Base-by-base conservation (phyloP, 306 rosid species). In the Nissolia schottii region DNA sequence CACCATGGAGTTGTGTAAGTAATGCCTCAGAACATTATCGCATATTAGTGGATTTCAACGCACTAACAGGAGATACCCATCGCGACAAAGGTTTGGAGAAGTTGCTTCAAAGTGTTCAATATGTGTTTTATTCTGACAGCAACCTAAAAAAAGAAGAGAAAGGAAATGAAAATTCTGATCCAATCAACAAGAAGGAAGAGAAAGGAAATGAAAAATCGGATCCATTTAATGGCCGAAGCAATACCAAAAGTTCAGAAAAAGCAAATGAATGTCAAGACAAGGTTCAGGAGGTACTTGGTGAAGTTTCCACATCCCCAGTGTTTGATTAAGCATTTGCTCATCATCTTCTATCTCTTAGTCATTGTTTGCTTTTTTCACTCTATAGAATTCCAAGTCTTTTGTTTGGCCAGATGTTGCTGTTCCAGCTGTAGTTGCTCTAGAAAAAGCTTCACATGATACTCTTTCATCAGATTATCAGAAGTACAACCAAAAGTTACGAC, bases 401-500 rank as follows among this genome's bases (percentile, higher is more conserved):
- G 75, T 78, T 82, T 95, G 97, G 97, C 96, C 99, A 2, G 96
- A 88, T 78, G 92, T 51, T 70, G 97, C 92, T 51, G 87, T 95
- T 67, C 79, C 79, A n/a, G 96, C 96, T 1, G 82, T 90, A 50
- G 80, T 77, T 85, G 86, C 96, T 73, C 83, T 95, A 54, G 99
- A 95, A 83, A 89, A 87, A 83, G 93, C 89, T 65, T 82, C 92
- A 8, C 88, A 88, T 70, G 96, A 89, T 6, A 37, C 86, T 37
- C 81, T 91, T 37, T 71, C 87, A 64, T 58, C 84, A 8, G 99
- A 95, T 81, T 85, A 55, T 79, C 90, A 70, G 59, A 95, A 89
- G 76, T 95, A 92, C 79, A 95, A 87, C 83, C 97, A 92, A 81
- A 95, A 95, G 80, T 45, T 95, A 74, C 83, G 99, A 64, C 90